Evolutionary conservation across 306 rosid genomes (phyloP).

Genomic region (Fragaria iinumae): DNA sequence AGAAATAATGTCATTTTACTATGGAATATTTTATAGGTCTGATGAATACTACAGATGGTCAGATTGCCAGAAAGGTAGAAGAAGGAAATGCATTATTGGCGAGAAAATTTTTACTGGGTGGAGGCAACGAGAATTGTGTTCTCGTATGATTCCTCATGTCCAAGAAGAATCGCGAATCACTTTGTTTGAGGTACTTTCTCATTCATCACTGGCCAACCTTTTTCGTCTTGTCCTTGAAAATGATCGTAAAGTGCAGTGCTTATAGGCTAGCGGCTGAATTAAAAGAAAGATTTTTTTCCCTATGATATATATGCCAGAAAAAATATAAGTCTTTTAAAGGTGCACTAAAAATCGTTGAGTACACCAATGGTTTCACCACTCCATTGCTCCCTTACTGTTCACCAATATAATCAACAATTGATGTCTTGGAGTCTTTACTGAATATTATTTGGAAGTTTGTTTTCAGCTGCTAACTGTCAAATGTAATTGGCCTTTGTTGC

Average conservation of each 20-base stretch:
- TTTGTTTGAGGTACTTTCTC: slow-evolving; percentile 56
- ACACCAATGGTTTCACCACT: not conserved
- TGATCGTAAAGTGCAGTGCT: not conserved
- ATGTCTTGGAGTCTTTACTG: not conserved
- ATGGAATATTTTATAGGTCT: slow-evolving; percentile 69
- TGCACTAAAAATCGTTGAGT: not conserved
- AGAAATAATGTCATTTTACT: slow-evolving; percentile 64
- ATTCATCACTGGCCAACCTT: not conserved
- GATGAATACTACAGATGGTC: slow-evolving; percentile 65
- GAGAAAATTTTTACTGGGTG: slow-evolving; percentile 59
- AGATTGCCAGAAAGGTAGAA: slow-evolving; percentile 48
- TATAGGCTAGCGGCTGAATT: slow-evolving; percentile 14
- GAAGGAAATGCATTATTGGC: slow-evolving; percentile 51
- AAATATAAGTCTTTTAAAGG: not conserved
- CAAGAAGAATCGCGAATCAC: slow-evolving; percentile 45
- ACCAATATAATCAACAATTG: not conserved
- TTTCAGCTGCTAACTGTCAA: not conserved
- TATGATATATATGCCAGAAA: slow-evolving; percentile 8
- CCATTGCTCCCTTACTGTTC: not conserved
- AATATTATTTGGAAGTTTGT: not conserved
- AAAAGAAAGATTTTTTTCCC: not conserved
- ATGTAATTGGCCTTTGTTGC: slow-evolving; percentile 19
- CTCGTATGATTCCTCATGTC: slow-evolving; percentile 59
- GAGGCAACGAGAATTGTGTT: slow-evolving; percentile 60
- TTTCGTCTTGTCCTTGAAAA: not conserved